These are phyloP conservation scores for Pelargonium australe DNA, from an alignment of 441 rosid genomes.

Conservation along the genomic window DNA sequence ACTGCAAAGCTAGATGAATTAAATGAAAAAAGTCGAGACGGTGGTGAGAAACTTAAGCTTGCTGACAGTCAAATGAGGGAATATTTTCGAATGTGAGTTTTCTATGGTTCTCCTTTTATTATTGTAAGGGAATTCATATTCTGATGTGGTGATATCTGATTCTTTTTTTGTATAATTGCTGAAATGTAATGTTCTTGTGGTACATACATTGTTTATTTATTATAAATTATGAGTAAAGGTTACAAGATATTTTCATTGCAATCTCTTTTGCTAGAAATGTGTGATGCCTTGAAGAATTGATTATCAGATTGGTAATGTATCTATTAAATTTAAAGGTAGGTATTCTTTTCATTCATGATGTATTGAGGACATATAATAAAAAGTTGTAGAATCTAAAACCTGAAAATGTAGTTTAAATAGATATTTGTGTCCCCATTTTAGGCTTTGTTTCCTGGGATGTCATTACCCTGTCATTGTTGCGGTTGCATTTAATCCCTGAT, in stretches of 20 bases:
- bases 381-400: background rate
- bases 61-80: slow-evolving; percentile 72
- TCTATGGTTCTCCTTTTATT: slow-evolving; percentile 11
- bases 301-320: slow-evolving; percentile 1
- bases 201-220: too few species aligned
- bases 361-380: background rate
- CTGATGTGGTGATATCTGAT: background rate
- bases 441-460: slow-evolving; percentile 1
- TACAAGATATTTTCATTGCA: too few species aligned
- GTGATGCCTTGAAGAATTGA: background rate
- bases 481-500: slow-evolving; percentile 7
- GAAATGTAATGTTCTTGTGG: background rate
- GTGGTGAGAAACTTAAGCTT: slow-evolving; percentile 71
- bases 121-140: background rate
- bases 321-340: background rate
- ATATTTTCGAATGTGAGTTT: slow-evolving; percentile 80
- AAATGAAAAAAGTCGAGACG: slow-evolving; percentile 74
- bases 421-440: background rate
- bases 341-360: background rate
- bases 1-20: slow-evolving; percentile 64
- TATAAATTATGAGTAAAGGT: too few species aligned
- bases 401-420: background rate
- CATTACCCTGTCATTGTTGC: slow-evolving; percentile 3
- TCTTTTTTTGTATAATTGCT: background rate
- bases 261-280: slow-evolving; percentile 3